These are phyloP conservation scores for Rubia yunnanensis DNA, from an alignment of 257 asterid species.

Conservation along the genomic window DNA sequence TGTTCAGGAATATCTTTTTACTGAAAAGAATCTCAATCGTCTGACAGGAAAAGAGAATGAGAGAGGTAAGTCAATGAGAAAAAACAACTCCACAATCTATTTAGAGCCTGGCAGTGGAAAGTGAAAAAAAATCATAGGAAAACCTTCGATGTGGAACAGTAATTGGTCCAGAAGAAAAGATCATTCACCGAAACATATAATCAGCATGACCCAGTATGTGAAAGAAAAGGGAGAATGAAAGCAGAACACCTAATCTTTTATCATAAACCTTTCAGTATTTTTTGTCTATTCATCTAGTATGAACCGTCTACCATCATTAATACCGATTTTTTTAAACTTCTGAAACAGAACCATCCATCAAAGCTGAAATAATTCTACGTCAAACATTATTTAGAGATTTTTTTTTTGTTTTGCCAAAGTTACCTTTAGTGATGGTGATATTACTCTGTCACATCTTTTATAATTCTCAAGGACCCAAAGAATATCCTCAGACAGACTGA, in stretches of 20 bases:
- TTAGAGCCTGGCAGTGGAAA: not conserved
- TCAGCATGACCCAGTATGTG: not conserved
- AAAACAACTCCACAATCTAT: not conserved
- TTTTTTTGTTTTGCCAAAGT: too few relatives aligned
- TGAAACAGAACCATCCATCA: not conserved
- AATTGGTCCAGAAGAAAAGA: not conserved
- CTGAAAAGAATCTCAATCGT: conserved; percentile 90
- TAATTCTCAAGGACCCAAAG: conserved; percentile 75
- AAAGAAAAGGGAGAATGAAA: too few relatives aligned
- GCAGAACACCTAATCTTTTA: not conserved
- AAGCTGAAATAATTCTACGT: not conserved
- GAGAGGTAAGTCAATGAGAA: not conserved
- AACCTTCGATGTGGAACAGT: not conserved
- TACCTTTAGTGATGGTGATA: conserved; percentile 82
- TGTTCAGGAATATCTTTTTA: conserved; percentile 54
- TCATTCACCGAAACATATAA: not conserved
- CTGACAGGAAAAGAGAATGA: conserved; percentile 38
- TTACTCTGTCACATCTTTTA: conserved; percentile 71
- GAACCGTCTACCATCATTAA: not conserved
- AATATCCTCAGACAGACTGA: conserved; percentile 52
- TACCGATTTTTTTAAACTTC: not conserved
- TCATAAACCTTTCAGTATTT: not conserved
- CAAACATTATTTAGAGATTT: not conserved
- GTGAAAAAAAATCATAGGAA: not conserved
- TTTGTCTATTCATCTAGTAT: not conserved